Evolutionary conservation across 2,329 filamentous ascomycete species (phyloP), one percentile per base, ranked within the genome.

Genomic region (Aspergillus quadricinctus): DNA sequence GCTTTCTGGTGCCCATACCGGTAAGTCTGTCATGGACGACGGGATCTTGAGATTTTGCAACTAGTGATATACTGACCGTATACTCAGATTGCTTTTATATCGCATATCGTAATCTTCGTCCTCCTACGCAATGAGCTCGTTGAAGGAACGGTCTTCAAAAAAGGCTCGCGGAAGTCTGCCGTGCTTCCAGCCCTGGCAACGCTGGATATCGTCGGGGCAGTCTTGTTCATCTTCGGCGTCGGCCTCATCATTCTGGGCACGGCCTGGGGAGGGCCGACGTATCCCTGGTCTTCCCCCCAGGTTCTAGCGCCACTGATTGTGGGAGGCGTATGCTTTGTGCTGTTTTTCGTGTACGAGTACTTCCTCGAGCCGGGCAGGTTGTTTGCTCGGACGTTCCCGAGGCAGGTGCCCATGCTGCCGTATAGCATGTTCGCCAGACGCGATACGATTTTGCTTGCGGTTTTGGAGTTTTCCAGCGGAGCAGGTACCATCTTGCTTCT

Each of bases 1-100:
- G 84, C 64, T 89, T 89, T 66, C 83, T 80, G 40, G 79, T 88
- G 53, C 84, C 83, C 58, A 75, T 86, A n/a, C 83, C 83, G 0
- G 77, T 86, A 54, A 75, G 75, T 75, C 1, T 62, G 45, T 78
- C 80, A 57, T 69, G 29, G 27, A 55, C 41, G 14, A 48, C 9
- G 11, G 4, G 1, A 23, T 45, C n/a, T 43, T 37, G 10, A 7
- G 5, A 29, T 28, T 10, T 31, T 31, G 29, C 4, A 35, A 35
- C 8, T 10, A 28, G 3, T 28, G 28, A 28, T 28, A 9, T 9
- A 17, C 21, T 9, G 10, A 19, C 21, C 3, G 4, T 23, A 9
- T 43, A 43, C 41, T 21, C 35, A 70, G 17, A 77, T 86, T 45
- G 78, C 75, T 1, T 73, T 78, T 3, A 62, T 81, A 21, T 81